These are phyloP conservation scores for Cyclotella kingstonii DNA, from an alignment of 108 stramenopile species.

Conservation along the genomic window DNA sequence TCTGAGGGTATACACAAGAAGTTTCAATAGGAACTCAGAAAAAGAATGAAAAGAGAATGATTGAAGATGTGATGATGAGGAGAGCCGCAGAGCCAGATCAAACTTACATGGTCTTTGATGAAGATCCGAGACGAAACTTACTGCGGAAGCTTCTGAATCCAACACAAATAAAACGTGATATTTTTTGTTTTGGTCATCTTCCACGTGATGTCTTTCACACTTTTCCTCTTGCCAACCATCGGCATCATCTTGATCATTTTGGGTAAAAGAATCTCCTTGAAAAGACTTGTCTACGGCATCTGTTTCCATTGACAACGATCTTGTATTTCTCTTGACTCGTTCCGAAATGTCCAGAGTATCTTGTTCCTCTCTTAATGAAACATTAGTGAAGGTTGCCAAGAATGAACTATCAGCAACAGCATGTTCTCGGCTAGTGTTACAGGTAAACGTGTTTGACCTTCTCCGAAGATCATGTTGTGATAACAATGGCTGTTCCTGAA, in stretches of 20 bases:
- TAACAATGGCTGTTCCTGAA: not conserved
- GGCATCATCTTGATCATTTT: not conserved
- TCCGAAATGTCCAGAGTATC: not conserved
- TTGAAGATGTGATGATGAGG: too few species aligned
- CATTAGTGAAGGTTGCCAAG: not conserved
- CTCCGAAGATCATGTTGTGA: not conserved
- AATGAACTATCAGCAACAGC: not conserved
- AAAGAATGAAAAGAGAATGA: too few species aligned
- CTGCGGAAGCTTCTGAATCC: constrained; percentile 50
- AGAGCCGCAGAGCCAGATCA: too few species aligned
- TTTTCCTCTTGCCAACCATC: constrained; percentile 2
- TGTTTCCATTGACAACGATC: constrained; percentile 32
- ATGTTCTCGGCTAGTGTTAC: constrained; percentile 11
- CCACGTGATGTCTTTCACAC: constrained; percentile 8
- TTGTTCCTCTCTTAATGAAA: not conserved
- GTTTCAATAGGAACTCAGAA: too few species aligned
- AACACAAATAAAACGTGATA: constrained; percentile 60
- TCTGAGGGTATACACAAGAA: too few species aligned
- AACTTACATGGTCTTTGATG: constrained; percentile 53
- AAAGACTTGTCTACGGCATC: too few species aligned
- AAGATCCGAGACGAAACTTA: constrained; percentile 60
- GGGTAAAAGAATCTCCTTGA: not conserved
- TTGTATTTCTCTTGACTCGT: not conserved
- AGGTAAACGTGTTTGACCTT: constrained; percentile 39
- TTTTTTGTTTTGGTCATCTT: constrained; percentile 15